Evolutionary conservation across 2,329 filamentous ascomycete species (phyloP), one percentile per base, ranked within the genome.

Genomic region (Neofusicoccum laricinum): DNA sequence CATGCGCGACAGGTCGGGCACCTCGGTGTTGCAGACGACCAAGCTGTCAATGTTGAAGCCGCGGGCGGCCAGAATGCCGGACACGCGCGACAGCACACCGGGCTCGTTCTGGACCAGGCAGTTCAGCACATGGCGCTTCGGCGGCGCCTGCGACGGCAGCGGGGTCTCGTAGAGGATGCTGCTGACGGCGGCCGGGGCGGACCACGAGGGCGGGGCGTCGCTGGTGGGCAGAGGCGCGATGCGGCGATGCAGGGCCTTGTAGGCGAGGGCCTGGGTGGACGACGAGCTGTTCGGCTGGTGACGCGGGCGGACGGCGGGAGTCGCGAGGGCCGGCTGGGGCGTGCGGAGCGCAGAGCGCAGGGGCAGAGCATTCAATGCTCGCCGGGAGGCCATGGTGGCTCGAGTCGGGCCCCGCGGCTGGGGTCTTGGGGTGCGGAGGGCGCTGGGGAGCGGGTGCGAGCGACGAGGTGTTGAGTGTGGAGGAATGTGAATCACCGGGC

Each of bases 1-100:
- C 95, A 99, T 99, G 75, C 95, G 93, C 38, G 92, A 97, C 61
- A 99, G 85, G 74, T 99, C 95, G 72, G 94, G 91, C 30, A 99
- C 93, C 80, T 99, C 95, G 67, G 95, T 99, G 79, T 91, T 95
- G 84, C 95, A 99, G 67, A 99, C 95, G 63, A 99, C 95, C 68
- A 99, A 84, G 63, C 91, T 96, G 85, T 99, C 95, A 73, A 99
- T 99, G 83, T 99, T 99, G 88, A 99, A 99, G 69, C 95, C 95
- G 65, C 95, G 88, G 48, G 95, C 95, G 12, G 95, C 95, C 38
- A 99, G 84, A 75, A 99, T 98, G 63, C 95, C 95, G 0, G 95
- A 98, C 10, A 99, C 92, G 66, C 95, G 93, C 61, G 94, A 98
- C 65, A 99, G 84, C 64, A 99, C 95, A 81, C 95, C 95, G 12